Conservation (phyloP, 2,329 filamentous ascomycete genomes). For the Aspergillus persii region DNA sequence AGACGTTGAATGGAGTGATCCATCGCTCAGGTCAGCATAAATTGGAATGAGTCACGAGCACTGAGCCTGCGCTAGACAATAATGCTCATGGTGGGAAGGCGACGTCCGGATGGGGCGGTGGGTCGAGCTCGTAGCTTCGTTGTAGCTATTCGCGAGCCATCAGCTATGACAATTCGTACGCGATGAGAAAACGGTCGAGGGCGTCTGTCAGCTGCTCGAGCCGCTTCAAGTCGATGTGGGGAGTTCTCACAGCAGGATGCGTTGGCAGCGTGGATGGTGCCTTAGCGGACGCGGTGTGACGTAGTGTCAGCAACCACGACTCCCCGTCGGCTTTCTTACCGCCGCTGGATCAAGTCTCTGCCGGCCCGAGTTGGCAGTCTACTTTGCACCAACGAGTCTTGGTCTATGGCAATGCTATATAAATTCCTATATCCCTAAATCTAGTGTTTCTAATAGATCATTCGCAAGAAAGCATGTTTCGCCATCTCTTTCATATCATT, state of each 20-base stretch:
- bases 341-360: neutral
- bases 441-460: neutral
- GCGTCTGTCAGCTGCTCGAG: constrained; percentile 4
- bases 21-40: constrained; percentile 54
- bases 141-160: constrained; percentile 11
- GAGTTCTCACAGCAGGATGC: constrained; percentile 19
- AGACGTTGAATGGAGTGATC: constrained; percentile 85
- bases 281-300: constrained; percentile 20
- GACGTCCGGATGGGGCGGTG: constrained; percentile 11
- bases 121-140: constrained; percentile 12
- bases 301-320: constrained; percentile 13
- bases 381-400: neutral
- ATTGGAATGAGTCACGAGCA: constrained; percentile 22
- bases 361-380: neutral
- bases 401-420: neutral
- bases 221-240: constrained; percentile 17
- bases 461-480: neutral
- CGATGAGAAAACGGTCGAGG: constrained; percentile 2
- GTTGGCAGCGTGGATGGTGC: constrained; percentile 19
- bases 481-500: neutral
- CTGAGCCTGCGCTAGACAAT: constrained; percentile 19
- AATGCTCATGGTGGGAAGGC: constrained; percentile 25
- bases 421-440: neutral
- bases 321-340: neutral
- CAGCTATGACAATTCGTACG: neutral